Evolutionary conservation across 805 yeast species (phyloP).

Genomic region (Teunomyces atbi): DNA sequence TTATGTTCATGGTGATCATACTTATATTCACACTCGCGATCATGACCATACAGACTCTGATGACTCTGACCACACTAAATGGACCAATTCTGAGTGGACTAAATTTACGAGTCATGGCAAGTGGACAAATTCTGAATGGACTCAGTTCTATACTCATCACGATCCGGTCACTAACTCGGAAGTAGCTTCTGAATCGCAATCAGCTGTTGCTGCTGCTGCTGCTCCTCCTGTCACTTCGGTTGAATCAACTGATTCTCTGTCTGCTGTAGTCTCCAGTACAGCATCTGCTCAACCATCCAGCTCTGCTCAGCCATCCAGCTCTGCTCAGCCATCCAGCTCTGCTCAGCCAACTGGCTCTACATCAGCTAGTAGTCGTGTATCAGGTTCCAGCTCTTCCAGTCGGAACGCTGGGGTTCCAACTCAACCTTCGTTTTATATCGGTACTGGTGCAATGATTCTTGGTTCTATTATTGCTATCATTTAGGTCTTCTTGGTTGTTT

Average conservation of each 20-base stretch:
- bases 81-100: constrained; percentile 3
- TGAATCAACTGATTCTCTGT: background rate
- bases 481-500: background rate
- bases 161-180: background rate
- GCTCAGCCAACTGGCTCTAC: background rate
- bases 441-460: background rate
- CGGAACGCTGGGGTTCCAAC: background rate
- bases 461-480: background rate
- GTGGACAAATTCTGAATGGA: background rate
- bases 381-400: background rate
- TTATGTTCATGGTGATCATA: constrained; percentile 1
- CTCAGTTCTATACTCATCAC: background rate
- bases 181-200: background rate
- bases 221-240: constrained; percentile 4
- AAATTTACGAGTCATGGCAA: background rate
- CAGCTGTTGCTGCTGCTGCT: background rate
- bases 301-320: background rate
- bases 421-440: background rate
- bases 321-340: background rate
- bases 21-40: background rate
- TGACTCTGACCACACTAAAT: background rate
- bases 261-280: background rate
- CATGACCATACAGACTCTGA: background rate
- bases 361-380: background rate
- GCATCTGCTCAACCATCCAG: too few species aligned